Conservation (phyloP, 495 filamentous ascomycete species). For the Daldinia vernicosa region DNA sequence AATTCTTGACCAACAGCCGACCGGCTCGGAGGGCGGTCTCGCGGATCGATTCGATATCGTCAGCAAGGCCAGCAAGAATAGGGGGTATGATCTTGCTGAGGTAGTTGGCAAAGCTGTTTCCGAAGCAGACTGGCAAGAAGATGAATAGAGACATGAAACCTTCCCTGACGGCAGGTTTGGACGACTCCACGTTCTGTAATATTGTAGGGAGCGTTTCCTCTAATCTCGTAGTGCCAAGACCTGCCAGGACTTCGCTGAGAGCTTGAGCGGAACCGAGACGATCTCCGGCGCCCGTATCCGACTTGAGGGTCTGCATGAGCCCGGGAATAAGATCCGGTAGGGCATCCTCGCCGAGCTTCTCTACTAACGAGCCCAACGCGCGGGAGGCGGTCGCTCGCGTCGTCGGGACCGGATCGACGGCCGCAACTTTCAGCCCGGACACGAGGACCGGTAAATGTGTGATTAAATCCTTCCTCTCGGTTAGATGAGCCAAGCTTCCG, state of each 20-base stretch:
- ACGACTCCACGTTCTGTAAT: slow-evolving; percentile 91
- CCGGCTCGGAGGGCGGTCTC: slow-evolving; percentile 93
- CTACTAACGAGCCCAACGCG: slow-evolving; percentile 90
- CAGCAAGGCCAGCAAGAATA: slow-evolving; percentile 91
- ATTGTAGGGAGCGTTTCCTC: slow-evolving; percentile 98
- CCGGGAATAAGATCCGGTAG: slow-evolving; percentile 96
- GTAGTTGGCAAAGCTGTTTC: slow-evolving; percentile 97
- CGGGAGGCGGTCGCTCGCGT: slow-evolving; percentile 98
- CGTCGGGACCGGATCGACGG: slow-evolving; percentile 94
- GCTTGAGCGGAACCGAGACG: slow-evolving; percentile 95
- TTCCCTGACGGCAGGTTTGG: slow-evolving; percentile 89
- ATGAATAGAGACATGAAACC: slow-evolving; percentile 99
- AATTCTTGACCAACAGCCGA: slow-evolving; percentile 95
- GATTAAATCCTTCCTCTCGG: slow-evolving; percentile 92
- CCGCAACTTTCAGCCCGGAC: slow-evolving; percentile 84
- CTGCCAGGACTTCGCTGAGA: slow-evolving; percentile 94
- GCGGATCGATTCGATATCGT: slow-evolving; percentile 93
- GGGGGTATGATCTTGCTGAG: slow-evolving; percentile 95
- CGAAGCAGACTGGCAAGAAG: slow-evolving; percentile 97
- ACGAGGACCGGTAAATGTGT: slow-evolving; percentile 92
- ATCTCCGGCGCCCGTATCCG: slow-evolving; percentile 95
- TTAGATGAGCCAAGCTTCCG: slow-evolving; percentile 94
- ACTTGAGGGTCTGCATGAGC: slow-evolving; percentile 96
- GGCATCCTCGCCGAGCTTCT: slow-evolving; percentile 97
- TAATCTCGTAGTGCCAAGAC: slow-evolving; percentile 86